phyloP scores from a whole-genome alignment of 2,329 filamentous ascomycete genomes.

The Alternaria gaisen region DNA sequence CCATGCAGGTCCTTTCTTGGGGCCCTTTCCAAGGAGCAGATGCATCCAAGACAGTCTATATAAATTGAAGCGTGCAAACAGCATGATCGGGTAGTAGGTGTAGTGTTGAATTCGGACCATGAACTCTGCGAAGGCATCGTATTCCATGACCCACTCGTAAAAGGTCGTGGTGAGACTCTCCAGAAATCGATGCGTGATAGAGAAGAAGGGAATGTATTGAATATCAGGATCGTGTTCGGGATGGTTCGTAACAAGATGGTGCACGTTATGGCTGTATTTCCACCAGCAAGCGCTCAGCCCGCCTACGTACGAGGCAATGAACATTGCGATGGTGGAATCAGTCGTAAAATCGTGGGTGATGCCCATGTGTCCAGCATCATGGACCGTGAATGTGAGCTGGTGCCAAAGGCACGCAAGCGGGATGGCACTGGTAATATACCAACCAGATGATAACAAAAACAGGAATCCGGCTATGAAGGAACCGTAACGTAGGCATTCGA shows the following conservation, averaged over 20 bases:
- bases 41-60: slow-evolving; percentile 74
- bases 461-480: slow-evolving; percentile 71
- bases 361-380: slow-evolving; percentile 96
- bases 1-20: slow-evolving; percentile 68
- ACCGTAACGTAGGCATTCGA: slow-evolving; percentile 77
- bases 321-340: slow-evolving; percentile 86
- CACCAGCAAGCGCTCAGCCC: slow-evolving; percentile 95
- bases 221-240: slow-evolving; percentile 97
- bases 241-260: slow-evolving; percentile 94
- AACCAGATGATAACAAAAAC: slow-evolving; percentile 52
- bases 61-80: slow-evolving; percentile 75
- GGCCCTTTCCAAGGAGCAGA: slow-evolving; percentile 64
- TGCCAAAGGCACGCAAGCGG: slow-evolving; percentile 91
- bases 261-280: slow-evolving; percentile 96
- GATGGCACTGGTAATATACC: slow-evolving; percentile 69
- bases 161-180: slow-evolving; percentile 69
- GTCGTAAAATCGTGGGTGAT: slow-evolving; percentile 90
- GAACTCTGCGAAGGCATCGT: slow-evolving; percentile 68
- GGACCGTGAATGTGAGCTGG: slow-evolving; percentile 90
- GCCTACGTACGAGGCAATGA: slow-evolving; percentile 88
- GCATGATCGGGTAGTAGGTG: slow-evolving; percentile 74
- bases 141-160: slow-evolving; percentile 71
- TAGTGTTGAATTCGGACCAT: slow-evolving; percentile 70
- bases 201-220: slow-evolving; percentile 75
- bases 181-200: slow-evolving; percentile 72